Evolutionary conservation across 495 filamentous ascomycete species (phyloP).

Genomic region (Emericellopsis terricola): DNA sequence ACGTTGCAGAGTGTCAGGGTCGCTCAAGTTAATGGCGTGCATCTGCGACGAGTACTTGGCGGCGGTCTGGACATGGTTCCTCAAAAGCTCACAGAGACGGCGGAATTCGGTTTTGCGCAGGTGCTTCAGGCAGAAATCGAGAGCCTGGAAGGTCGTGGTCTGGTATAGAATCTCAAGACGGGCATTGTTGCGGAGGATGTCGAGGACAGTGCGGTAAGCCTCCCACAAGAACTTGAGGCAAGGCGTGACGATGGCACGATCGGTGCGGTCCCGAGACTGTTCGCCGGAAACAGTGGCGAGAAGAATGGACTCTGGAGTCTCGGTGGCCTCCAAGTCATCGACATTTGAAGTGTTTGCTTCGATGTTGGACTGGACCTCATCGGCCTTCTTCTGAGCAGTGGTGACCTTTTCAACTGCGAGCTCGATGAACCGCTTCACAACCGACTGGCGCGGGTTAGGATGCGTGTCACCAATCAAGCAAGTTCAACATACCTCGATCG

Average conservation of each 20-base stretch:
- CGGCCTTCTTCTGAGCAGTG: conserved; percentile 87
- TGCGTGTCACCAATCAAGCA: conserved; percentile 9
- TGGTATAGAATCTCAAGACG: conserved; percentile 96
- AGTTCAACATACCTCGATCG: conserved; percentile 64
- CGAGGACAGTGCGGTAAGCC: conserved; percentile 96
- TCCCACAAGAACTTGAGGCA: conserved; percentile 99
- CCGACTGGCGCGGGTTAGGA: conserved; percentile 41
- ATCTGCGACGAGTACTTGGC: conserved; percentile 98
- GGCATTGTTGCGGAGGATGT: conserved; percentile 97
- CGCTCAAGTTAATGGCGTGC: conserved; percentile 97
- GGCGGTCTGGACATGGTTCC: conserved; percentile 97
- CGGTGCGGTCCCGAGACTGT: conserved; percentile 89
- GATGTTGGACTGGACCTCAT: conserved; percentile 76
- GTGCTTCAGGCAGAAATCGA: conserved; percentile 97
- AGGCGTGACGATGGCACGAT: conserved; percentile 92
- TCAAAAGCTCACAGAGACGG: conserved; percentile 88
- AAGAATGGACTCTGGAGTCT: conserved; percentile 95
- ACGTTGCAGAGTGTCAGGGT: conserved; percentile 89
- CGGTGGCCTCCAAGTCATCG: conserved; percentile 89
- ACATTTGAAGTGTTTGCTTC: conserved; percentile 57
- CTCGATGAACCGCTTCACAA: conserved; percentile 94
- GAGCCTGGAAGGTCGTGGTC: conserved; percentile 90
- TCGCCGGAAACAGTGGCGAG: conserved; percentile 95
- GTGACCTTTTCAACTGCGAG: conserved; percentile 92
- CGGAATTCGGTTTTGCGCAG: conserved; percentile 98